Percentiles rank a stretch among this genome's conserved stretches.
These are phyloP conservation scores for Isoetes taiwanensis DNA, from an alignment of 75 land plant species.

Conservation along the genomic window DNA sequence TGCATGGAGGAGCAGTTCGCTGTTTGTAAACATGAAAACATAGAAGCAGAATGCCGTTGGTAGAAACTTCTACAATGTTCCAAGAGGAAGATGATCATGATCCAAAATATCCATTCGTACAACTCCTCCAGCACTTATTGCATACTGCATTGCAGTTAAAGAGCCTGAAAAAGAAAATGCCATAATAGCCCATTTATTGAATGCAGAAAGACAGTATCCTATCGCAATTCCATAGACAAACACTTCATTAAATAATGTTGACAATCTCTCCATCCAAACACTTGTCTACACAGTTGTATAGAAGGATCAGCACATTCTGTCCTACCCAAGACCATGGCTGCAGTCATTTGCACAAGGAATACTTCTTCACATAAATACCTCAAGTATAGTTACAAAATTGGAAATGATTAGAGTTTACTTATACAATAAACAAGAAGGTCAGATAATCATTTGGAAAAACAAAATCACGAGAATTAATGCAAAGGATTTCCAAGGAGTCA, in stretches of 20 bases:
- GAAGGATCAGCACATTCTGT: too few relatives aligned
- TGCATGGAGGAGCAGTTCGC: slow-evolving; percentile 92
- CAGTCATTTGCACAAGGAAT: too few relatives aligned
- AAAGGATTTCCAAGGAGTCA: too few relatives aligned
- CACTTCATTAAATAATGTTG: slow-evolving; percentile 20
- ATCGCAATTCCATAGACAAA: slow-evolving; percentile 76
- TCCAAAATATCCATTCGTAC: slow-evolving; percentile 38
- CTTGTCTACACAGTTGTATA: too few relatives aligned
- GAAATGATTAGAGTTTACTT: too few relatives aligned
- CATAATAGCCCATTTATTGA: slow-evolving; percentile 98
- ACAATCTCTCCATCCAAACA: not conserved
- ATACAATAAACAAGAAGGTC: too few relatives aligned
- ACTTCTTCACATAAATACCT: too few relatives aligned
- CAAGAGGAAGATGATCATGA: slow-evolving; percentile 47
- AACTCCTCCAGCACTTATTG: slow-evolving; percentile 70
- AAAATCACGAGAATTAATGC: too few relatives aligned
- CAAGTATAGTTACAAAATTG: too few relatives aligned
- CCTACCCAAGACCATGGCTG: too few relatives aligned
- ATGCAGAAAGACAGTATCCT: slow-evolving; percentile 84
- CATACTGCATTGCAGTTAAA: slow-evolving; percentile 80
- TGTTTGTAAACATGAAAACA: slow-evolving; percentile 79
- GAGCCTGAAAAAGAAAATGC: slow-evolving; percentile 88
- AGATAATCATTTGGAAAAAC: too few relatives aligned
- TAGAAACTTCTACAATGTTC: slow-evolving; percentile 71
- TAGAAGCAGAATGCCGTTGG: slow-evolving; percentile 89